phyloP scores from a whole-genome alignment of 148 eudicot species.

The Nepenthes mirabilis region DNA sequence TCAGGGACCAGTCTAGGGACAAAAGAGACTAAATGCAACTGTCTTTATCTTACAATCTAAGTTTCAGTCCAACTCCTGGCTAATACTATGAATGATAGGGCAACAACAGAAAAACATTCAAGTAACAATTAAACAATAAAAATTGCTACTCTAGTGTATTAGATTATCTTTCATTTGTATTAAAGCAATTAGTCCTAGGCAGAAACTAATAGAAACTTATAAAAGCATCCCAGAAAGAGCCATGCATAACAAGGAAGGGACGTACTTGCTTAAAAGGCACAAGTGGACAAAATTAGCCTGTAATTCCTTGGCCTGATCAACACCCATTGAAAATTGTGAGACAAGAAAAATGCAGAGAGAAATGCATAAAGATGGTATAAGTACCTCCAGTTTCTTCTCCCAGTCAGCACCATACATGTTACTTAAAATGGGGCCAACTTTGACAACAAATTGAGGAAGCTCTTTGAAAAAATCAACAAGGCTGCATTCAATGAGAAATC shows the following conservation, averaged over 20 bases:
- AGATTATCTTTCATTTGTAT: background rate
- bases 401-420: slow-evolving; percentile 69
- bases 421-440: slow-evolving; percentile 56
- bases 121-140: too few relatives aligned
- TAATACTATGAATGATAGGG: too few relatives aligned
- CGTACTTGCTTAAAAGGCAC: slow-evolving; percentile 86
- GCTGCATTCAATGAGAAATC: slow-evolving; percentile 26
- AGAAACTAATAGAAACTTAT: background rate
- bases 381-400: slow-evolving; percentile 88
- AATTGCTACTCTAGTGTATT: too few relatives aligned
- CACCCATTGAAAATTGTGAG: background rate
- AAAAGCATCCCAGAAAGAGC: background rate
- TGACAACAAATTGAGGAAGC: slow-evolving; percentile 74
- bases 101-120: too few relatives aligned
- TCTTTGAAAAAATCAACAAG: slow-evolving; percentile 85
- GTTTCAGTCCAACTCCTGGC: too few relatives aligned
- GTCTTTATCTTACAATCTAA: too few relatives aligned
- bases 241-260: slow-evolving; percentile 1
- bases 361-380: slow-evolving; percentile 1
- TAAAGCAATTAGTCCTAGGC: background rate
- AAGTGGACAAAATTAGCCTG: slow-evolving; percentile 76
- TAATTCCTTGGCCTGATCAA: slow-evolving; percentile 73
- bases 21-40: too few relatives aligned
- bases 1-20: too few relatives aligned
- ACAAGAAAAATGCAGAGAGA: slow-evolving; percentile 1